phyloP scores from a whole-genome alignment of 2,329 filamentous ascomycete species.

The Botrytis medusae region DNA sequence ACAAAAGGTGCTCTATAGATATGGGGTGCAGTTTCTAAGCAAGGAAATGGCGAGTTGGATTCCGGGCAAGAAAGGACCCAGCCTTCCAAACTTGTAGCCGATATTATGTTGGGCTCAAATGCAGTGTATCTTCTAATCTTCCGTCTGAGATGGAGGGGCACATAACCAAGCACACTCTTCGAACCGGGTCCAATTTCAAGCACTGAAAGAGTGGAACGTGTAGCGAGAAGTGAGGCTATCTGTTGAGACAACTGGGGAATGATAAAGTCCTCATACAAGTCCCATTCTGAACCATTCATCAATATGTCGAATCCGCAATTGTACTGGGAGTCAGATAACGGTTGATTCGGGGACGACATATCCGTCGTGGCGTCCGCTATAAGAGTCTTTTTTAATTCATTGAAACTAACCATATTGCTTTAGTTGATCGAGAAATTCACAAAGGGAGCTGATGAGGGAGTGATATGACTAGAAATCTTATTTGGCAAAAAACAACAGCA shows the following conservation, averaged over 20 bases:
- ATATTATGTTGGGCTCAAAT: conserved; percentile 44
- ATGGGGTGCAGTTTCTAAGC: conserved; percentile 42
- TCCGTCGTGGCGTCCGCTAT: conserved; percentile 22
- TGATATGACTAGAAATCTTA: not conserved
- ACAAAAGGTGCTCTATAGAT: conserved; percentile 46
- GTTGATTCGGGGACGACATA: conserved; percentile 23
- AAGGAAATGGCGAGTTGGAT: conserved; percentile 43
- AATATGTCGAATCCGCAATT: conserved; percentile 29
- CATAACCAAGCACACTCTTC: conserved; percentile 51
- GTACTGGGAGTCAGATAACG: conserved; percentile 29
- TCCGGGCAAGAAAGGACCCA: conserved; percentile 42
- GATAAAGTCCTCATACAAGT: conserved; percentile 33
- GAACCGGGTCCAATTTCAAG: conserved; percentile 62
- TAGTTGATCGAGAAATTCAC: not conserved
- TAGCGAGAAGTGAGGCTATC: conserved; percentile 42
- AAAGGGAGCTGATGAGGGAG: too few species aligned
- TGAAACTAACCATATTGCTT: conserved; percentile 28
- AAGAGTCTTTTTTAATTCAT: conserved; percentile 28
- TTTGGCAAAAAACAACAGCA: too few species aligned
- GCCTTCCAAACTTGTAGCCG: conserved; percentile 46
- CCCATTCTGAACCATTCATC: conserved; percentile 27
- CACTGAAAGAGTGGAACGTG: conserved; percentile 48
- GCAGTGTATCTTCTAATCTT: conserved; percentile 53
- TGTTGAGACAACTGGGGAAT: conserved; percentile 32
- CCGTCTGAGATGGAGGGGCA: conserved; percentile 46